Evolutionary conservation across 371 early-diverging fungal genomes (phyloP), one percentile per base, ranked within the genome.

Genomic region (Actinomucor elegans): DNA sequence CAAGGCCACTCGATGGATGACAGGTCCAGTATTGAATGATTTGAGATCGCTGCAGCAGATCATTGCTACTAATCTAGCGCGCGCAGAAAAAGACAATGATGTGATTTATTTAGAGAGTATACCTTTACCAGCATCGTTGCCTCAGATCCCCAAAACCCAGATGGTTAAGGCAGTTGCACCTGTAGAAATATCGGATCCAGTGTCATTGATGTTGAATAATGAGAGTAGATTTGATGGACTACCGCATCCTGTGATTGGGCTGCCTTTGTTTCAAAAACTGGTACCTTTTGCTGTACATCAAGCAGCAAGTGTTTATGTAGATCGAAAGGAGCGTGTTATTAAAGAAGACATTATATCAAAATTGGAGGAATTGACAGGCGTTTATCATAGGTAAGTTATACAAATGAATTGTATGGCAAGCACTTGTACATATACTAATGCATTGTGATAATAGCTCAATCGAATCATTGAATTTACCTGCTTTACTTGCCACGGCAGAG

Each of bases 211-310:
- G 69, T 57, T 76, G 33, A 62, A 60, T 7, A 71, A 65, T 27
- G 69, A 72, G 50, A 38, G 50, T 6, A 36, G 40, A 14, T 14
- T 31, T 1, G 59, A 64, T 9, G 18, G 42, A 14, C 32, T 35
- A 28, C 69, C 71, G 1, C 75, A 74, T 52, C 69, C 71, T 3
- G 59, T 83, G 10, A 69, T 91, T 21, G 90, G 91, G 5, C 64
- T 85, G n/a, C 93, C 94, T 1, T 66, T 94, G 48, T 95, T 96
- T 57, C 79, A 83, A 33, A 81, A 81, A 14, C 71, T 96, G 20
- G 91, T 94, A 0, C 96, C 96, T 3, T 89, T 91, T 72, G 89
- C 89, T 4, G 89, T 94, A 5, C 94, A 94, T 67, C 90, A 93
- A 65, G 92, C 92, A 1, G 91, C 87, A 4, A 89, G 91, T 46